A percentile compares a stretch with the other conserved stretches of the same genome.
Evolutionary conservation across 257 asterid genomes (phyloP).

Genomic region (Petrea volubilis): DNA sequence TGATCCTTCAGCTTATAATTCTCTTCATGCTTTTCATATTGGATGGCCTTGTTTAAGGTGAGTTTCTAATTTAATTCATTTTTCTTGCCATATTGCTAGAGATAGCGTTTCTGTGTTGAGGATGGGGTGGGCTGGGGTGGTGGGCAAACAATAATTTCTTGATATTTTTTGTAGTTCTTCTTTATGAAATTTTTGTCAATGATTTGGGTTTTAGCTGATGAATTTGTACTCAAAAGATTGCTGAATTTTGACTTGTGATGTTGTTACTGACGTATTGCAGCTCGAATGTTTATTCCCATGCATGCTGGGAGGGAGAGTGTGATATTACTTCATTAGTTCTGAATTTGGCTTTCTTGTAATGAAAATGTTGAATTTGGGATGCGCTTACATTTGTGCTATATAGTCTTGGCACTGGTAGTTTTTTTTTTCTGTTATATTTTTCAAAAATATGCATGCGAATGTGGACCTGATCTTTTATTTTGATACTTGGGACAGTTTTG

Average conservation of each 20-base stretch:
- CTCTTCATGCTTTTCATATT: slow-evolving; percentile 78
- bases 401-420: neutral
- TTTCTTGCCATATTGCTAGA: neutral
- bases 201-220: neutral
- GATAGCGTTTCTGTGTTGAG: neutral
- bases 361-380: slow-evolving; percentile 5
- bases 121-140: neutral
- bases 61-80: neutral
- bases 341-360: neutral
- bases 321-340: neutral
- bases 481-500: slow-evolving; percentile 60
- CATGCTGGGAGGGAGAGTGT: neutral
- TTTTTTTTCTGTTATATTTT: neutral
- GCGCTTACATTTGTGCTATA: neutral
- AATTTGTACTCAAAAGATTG: neutral
- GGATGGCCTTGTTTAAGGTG: slow-evolving; percentile 97
- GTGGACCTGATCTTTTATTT: slow-evolving; percentile 22
- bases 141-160: neutral
- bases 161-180: neutral
- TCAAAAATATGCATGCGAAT: neutral
- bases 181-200: neutral
- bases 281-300: neutral
- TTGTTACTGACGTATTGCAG: neutral
- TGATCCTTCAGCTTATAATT: slow-evolving; percentile 85
- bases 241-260: neutral